Base-by-base conservation (phyloP, 441 rosid species). In the Brassica hybrid region DNA sequence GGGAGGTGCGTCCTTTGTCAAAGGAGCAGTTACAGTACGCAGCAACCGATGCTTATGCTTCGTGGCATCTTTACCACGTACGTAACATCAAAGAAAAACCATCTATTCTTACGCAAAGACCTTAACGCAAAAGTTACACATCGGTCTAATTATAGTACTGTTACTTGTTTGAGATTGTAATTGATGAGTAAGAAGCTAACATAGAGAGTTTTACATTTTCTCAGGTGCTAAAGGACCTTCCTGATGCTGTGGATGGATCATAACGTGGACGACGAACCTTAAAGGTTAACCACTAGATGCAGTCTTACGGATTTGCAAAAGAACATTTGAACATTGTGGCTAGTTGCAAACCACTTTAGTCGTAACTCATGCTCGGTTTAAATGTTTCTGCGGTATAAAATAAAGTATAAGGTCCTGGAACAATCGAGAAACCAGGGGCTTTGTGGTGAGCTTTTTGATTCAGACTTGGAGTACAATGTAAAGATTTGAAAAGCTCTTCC, bases 51-150 rank as follows among this genome's bases (percentile, higher is more conserved):
- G 97, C 97, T 73, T 91, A 88, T 77, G 86, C 84, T 73, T 90
- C 93, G 34, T 92, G 96, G 97, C 88, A 89, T 85, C 85, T 92
- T 64, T 85, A 88, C 81, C 85, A 91, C 90, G 98, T 91, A 80
- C 27, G 27, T 57, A 32, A n/a, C n/a, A n/a, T n/a, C n/a, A n/a
- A n/a, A n/a, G n/a, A n/a, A n/a, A 23, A 7, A 2, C 23, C 43
- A 43, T 41, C 56, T 27, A 32, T 32, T 58, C 48, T 59, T 18
- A 7, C 13, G 4, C 4, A 38, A 38, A 38, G 43, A 38, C 43
- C 43, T 38, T 45, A 45, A 45, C 23, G 11, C 23, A 69, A 43
- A 13, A 41, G 67, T 89, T 21, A 86, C 88, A 88, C 83, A 82
- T 83, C 73, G 83, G 58, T 81, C 80, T 79, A 77, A 86, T 12